Conservation (phyloP, 768 basidiomycete genomes). For the Psilocybe tampanensis region DNA sequence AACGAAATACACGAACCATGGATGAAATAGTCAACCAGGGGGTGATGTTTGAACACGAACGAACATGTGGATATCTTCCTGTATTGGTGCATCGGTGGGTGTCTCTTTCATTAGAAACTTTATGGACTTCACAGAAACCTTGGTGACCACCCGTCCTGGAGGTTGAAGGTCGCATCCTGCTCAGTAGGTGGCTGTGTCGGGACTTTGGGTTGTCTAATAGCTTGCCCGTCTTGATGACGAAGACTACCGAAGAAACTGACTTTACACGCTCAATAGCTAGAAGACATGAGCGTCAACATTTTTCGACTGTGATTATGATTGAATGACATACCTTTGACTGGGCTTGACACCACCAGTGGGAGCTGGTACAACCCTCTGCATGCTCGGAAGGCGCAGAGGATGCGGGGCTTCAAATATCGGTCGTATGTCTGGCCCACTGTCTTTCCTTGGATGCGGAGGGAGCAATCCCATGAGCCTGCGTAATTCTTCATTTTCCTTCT, state of each 20-base stretch:
- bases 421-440: conserved; percentile 24
- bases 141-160: too few species aligned
- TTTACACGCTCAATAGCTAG: conserved; percentile 13
- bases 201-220: too few species aligned
- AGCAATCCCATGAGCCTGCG: conserved; percentile 66
- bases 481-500: conserved; percentile 86
- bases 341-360: conserved; percentile 10
- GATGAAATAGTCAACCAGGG: background rate
- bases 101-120: conserved; percentile 6
- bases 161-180: background rate
- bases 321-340: conserved; percentile 37
- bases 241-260: background rate
- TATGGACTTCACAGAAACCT: too few species aligned
- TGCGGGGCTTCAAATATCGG: conserved; percentile 23
- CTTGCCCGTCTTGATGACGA: background rate
- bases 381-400: conserved; percentile 27
- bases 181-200: background rate
- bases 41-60: too few species aligned
- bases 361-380: conserved; percentile 20
- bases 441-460: conserved; percentile 29
- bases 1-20: background rate
- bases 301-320: conserved; percentile 28
- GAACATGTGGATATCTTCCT: conserved; percentile 7
- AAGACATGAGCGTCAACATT: conserved; percentile 2
- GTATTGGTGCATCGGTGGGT: conserved; percentile 4